Percentiles rank a stretch among this genome's conserved stretches.
phyloP scores from a whole-genome alignment of 2,329 filamentous ascomycete genomes.

The Allantophomopsis lycopodina region DNA sequence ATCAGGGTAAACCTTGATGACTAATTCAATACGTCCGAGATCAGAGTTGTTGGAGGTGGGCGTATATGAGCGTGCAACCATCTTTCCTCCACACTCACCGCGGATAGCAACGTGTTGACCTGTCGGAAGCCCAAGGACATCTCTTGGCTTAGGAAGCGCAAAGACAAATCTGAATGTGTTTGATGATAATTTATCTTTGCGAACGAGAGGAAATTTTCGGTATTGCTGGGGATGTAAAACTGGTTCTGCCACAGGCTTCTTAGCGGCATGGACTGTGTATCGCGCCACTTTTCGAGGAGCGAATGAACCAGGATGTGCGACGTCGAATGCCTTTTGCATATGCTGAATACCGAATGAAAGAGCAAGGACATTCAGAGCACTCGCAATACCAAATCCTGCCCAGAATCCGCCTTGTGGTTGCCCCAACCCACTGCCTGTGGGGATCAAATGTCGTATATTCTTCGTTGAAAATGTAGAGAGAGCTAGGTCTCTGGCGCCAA shows the following conservation, averaged over 20 bases:
- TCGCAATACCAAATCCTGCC: background rate
- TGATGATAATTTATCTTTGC: slow-evolving; percentile 7
- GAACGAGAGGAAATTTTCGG: slow-evolving; percentile 1
- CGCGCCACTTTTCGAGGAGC: background rate
- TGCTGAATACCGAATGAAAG: background rate
- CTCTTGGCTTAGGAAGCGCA: slow-evolving; percentile 26
- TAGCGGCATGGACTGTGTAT: background rate
- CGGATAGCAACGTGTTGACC: slow-evolving; percentile 42
- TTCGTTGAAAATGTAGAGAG: background rate
- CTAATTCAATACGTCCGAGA: slow-evolving; percentile 18
- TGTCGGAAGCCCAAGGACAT: slow-evolving; percentile 37
- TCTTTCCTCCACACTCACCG: slow-evolving; percentile 28
- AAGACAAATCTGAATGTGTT: slow-evolving; percentile 30
- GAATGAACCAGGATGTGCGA: background rate
- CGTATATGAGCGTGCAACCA: slow-evolving; percentile 37
- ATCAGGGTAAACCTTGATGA: slow-evolving; percentile 22
- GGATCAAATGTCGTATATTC: background rate
- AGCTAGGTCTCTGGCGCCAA: background rate
- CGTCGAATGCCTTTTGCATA: background rate
- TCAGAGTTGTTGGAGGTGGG: slow-evolving; percentile 23
- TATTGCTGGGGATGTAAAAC: background rate
- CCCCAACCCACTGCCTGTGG: too few relatives aligned
- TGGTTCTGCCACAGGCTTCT: background rate
- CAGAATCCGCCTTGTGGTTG: background rate
- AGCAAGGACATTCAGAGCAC: background rate